Conservation (phyloP, 306 rosid species). For the Carpinus fangiana region DNA sequence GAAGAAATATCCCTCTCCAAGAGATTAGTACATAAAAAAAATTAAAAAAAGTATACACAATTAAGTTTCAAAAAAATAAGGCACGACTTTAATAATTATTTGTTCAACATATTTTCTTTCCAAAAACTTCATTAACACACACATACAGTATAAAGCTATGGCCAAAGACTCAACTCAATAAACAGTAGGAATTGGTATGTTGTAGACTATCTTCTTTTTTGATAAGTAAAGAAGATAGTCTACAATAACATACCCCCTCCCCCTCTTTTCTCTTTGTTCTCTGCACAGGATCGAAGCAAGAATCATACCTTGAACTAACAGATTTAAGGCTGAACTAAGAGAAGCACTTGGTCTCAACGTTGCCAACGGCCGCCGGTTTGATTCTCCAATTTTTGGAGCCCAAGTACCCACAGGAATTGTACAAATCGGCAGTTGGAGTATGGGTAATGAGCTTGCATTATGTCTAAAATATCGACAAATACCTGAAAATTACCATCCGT, state of each 20-base stretch:
- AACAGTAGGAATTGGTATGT: not conserved
- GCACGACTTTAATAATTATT: not conserved
- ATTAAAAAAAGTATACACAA: not conserved
- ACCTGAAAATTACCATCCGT: constrained; percentile 67
- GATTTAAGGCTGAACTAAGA: constrained; percentile 76
- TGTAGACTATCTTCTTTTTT: constrained; percentile 7
- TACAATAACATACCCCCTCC: not conserved
- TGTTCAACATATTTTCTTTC: not conserved
- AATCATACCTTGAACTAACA: constrained; percentile 78
- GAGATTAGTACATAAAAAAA: not conserved
- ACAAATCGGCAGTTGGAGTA: constrained; percentile 82
- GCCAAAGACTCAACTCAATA: not conserved
- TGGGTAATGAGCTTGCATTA: constrained; percentile 77
- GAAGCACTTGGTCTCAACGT: constrained; percentile 88
- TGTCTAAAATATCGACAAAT: constrained; percentile 94
- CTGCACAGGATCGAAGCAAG: constrained; percentile 21
- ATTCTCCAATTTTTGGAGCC: constrained; percentile 95
- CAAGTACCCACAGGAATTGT: constrained; percentile 92
- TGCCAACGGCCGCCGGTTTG: constrained; percentile 73
- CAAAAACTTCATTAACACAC: not conserved
- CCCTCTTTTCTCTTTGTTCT: constrained; percentile 15
- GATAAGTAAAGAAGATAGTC: too few species aligned
- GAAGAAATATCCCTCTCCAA: not conserved
- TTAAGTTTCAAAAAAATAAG: not conserved
- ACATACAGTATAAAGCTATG: not conserved